Evolutionary conservation across 371 early-diverging fungal genomes (phyloP).

Genomic region (Mucor irregularis): DNA sequence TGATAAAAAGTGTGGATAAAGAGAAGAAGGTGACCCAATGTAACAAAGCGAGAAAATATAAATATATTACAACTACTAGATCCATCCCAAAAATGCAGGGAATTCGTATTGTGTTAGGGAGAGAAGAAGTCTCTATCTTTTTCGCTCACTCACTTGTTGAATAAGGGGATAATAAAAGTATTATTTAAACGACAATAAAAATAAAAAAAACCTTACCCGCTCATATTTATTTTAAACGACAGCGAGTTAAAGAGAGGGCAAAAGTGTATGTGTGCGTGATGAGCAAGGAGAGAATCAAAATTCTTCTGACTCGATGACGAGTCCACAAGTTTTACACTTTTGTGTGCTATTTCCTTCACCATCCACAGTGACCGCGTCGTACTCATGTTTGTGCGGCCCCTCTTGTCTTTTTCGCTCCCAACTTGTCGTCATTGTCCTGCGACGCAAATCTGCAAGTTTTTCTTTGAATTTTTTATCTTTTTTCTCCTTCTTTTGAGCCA

Average conservation of each 20-base stretch:
- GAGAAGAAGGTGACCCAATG: not conserved
- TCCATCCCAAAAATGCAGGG: constrained; percentile 22
- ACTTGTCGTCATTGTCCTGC: constrained; percentile 79
- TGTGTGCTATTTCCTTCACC: constrained; percentile 52
- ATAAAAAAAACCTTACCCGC: not conserved
- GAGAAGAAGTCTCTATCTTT: not conserved
- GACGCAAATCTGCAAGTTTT: constrained; percentile 76
- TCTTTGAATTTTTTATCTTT: constrained; percentile 86
- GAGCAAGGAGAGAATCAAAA: constrained; percentile 55
- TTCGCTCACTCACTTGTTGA: not conserved
- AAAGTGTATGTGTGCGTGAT: no score
- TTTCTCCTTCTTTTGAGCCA: constrained; percentile 72
- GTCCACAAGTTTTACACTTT: constrained; percentile 70
- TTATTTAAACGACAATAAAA: not conserved
- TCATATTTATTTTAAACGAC: no score
- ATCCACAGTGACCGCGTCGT: constrained; percentile 53
- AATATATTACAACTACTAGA: no score
- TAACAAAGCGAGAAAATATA: not conserved
- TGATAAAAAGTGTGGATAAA: not conserved
- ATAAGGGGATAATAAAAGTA: not conserved
- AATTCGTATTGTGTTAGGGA: constrained; percentile 11
- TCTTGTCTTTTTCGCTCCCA: constrained; percentile 69
- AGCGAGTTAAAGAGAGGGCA: no score
- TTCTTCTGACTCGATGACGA: constrained; percentile 74
- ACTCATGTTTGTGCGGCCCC: constrained; percentile 75